Percentiles rank a stretch among this genome's conserved stretches.
Evolutionary conservation across 495 filamentous ascomycete species (phyloP).

Genomic region (Massariosphaeria phaeospora): DNA sequence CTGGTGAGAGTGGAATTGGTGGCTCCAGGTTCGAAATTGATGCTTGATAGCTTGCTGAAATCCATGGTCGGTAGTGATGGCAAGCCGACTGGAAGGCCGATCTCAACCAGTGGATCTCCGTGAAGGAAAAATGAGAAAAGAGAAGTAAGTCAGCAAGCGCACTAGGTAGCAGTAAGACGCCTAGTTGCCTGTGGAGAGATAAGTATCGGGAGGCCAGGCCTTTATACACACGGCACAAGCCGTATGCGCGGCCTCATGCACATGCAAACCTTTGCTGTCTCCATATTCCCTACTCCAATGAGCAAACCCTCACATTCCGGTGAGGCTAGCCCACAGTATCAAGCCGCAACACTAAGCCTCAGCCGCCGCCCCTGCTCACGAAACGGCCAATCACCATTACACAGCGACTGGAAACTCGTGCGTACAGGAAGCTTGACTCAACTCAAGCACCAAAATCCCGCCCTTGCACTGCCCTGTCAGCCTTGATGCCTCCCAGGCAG

Average conservation of each 20-base stretch:
- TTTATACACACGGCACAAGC: neutral
- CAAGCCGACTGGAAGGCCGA: no score
- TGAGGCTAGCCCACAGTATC: neutral
- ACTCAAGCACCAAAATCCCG: no score
- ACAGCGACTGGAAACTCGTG: no score
- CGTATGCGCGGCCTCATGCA: neutral
- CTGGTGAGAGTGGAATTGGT: constrained; percentile 19
- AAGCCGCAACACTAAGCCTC: neutral
- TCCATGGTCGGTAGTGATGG: constrained; percentile 13
- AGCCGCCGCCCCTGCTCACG: neutral
- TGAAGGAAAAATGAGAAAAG: neutral
- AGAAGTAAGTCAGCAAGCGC: neutral
- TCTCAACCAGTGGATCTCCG: neutral
- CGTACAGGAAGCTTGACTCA: no score
- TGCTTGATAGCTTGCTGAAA: constrained; percentile 2
- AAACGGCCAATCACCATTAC: no score
- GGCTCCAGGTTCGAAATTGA: constrained; percentile 4
- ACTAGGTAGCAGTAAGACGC: neutral
- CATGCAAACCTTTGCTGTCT: neutral
- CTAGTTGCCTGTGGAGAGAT: neutral
- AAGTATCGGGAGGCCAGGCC: neutral
- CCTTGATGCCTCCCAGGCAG: neutral
- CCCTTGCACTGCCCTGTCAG: neutral
- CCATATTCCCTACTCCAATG: neutral
- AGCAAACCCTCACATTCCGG: neutral